These are phyloP conservation scores for Hansenula sp. DNA, from an alignment of 1,139 yeast genomes.

Conservation along the genomic window DNA sequence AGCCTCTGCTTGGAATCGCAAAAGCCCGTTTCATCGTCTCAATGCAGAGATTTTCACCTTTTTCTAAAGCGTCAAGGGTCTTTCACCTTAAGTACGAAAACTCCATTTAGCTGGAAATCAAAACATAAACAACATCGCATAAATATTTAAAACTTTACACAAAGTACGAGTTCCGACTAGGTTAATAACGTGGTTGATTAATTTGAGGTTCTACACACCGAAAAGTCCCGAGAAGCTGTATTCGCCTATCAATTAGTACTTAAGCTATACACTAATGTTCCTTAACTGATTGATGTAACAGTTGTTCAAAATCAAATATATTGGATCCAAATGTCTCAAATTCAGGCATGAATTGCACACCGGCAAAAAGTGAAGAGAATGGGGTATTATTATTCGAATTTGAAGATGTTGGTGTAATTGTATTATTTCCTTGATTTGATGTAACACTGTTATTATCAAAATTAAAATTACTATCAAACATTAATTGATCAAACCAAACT, in stretches of 20 bases:
- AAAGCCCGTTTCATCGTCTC: no score
- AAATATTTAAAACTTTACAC: background rate
- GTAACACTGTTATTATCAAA: background rate
- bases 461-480: background rate
- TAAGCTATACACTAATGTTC: no score
- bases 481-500: slow-evolving; percentile 20
- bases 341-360: background rate
- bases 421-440: background rate
- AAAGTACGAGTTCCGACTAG: background rate
- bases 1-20: no score
- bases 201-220: background rate
- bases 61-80: no score
- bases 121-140: no score
- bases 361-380: no score
- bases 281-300: background rate
- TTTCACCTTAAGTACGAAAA: no score
- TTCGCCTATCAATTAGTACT: no score
- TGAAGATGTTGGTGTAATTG: no score
- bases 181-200: background rate
- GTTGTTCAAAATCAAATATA: background rate
- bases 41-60: no score
- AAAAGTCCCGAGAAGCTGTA: background rate
- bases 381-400: no score
- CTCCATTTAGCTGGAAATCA: no score
- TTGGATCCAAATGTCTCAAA: background rate